Base-by-base conservation (phyloP, 306 rosid genomes). In the Cucumis melo region DNA sequence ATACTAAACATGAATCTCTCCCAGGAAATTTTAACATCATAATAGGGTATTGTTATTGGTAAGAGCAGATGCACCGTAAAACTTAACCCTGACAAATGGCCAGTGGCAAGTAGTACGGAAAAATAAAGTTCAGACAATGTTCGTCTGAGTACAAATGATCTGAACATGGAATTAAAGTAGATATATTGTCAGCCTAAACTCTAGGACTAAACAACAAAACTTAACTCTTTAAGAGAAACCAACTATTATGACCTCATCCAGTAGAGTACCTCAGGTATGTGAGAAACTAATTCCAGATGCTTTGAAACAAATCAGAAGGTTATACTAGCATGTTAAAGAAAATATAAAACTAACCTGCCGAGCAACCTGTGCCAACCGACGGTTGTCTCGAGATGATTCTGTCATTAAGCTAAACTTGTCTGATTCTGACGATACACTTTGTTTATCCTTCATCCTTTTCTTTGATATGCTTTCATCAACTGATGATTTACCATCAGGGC, bases 281-380 rank as follows among this genome's bases (percentile, higher is more conserved):
- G 23, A 70, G 39, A 14, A 71, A 71, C 59, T 48, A 71, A 71
- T 51, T 51, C 39, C 16, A 73, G 60, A 17, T 9, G 61, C 21
- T 51, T 24, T 7, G 66, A 72, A 60, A 17, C 48, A 73, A 46
- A 75, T 63, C 6, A 57, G 29, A 72, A 67, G 44, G 51, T 65
- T 51, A 62, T 53, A 55, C 48, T 12, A 77, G 53, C 32, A 86
- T 76, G 53, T 79, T 83, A 42, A 77, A 51, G 77, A 38, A 62
- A 56, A 78, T 70, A 82, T 77, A 55, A 48, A 56, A 76, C 93
- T 82, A 77, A 92, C 96, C 93, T 93, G 96, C 74, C 81, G 88
- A 72, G 91, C 96, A 84, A 88, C 88, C 81, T 85, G 90, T 73
- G 92, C 96, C 51, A 86, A 78, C 65, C 89, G 83, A 50, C 88